Evolutionary conservation across 306 rosid genomes (phyloP), one percentile per base, ranked within the genome.

Genomic region (Clitoria ternatea): DNA sequence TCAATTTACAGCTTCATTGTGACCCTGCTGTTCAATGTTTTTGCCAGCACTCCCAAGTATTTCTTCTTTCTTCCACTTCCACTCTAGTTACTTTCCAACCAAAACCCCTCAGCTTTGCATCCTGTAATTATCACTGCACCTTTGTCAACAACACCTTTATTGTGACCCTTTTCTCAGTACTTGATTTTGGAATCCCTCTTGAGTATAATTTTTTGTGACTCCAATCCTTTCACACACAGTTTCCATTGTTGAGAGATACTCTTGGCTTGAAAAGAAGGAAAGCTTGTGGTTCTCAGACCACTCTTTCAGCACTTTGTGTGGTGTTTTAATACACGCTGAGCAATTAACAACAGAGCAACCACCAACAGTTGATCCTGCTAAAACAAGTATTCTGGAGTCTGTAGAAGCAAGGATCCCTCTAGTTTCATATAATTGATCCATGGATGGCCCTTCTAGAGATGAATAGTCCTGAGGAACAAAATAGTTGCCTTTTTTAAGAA

Each of bases 301-400:
- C 52, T 94, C 96, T 39, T 72, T 69, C 8, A 91, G 70, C 20
- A 94, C 84, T 12, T 15, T 19, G 1, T 80, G 35, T 8, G 96
- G 99, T n/a, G 97, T 87, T 74, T n/a, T 83, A 3, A 91, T 87
- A 37, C 88, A 85, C 0, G 97, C 97, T 14, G 97, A 94, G 97
- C 96, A 91, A 40, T 91, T 91, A 61, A 94, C 69, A 5, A 92
- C 87, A 27, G 96, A 89, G 45, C 99, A 96, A 10, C 97, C 99
- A 13, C 96, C 96, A 0, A 94, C 92, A 0, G 96, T 89, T 36
- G 97, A 74, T 15, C 96, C 96, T 1, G 97, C 92, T 27, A 81
- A 24, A 52, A 94, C 6, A 2, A 80, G 15, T 59, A 86, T 7
- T 45, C 88, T 86, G 8, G 92, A 88, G 61, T 91, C 92, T 10